A percentile compares a stretch with the other conserved stretches of the same genome.
Evolutionary conservation across 768 basidiomycete genomes (phyloP).

Genomic region (Phanerodontia chrysosporium): DNA sequence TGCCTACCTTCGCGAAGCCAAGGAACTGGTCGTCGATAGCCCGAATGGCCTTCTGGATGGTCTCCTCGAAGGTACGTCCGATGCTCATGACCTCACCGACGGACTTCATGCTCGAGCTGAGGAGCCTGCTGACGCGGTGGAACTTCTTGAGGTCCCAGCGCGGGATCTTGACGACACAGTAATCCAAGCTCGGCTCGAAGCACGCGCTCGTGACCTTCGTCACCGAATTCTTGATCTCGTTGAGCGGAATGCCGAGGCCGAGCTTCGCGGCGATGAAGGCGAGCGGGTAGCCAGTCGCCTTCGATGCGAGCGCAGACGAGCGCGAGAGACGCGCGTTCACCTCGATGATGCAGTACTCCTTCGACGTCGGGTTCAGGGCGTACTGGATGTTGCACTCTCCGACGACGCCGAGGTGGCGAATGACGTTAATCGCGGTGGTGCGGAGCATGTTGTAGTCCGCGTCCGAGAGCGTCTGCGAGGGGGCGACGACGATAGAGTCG

Average conservation of each 20-base stretch:
- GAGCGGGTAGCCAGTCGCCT: conserved; percentile 96
- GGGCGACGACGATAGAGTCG: conserved; percentile 97
- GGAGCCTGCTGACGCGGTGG: conserved; percentile 81
- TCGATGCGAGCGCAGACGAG: conserved; percentile 96
- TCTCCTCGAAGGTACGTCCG: conserved; percentile 97
- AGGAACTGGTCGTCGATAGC: conserved; percentile 94
- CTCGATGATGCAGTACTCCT: conserved; percentile 99
- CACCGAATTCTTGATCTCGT: conserved; percentile 97
- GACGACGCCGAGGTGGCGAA: conserved; percentile 95
- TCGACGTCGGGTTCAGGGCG: conserved; percentile 90
- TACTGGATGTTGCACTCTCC: conserved; percentile 99
- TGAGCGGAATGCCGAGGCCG: conserved; percentile 93
- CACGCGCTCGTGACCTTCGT: conserved; percentile 96
- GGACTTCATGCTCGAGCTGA: conserved; percentile 98
- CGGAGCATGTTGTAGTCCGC: conserved; percentile 99
- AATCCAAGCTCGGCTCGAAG: conserved; percentile 97
- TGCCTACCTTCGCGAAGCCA: conserved; percentile 79
- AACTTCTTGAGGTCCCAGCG: conserved; percentile 99
- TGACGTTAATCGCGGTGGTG: conserved; percentile 96
- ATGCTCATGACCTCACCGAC: conserved; percentile 99
- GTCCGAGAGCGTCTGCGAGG: conserved; percentile 97
- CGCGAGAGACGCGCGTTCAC: conserved; percentile 97
- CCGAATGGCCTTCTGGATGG: conserved; percentile 95
- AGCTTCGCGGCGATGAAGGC: conserved; percentile 99
- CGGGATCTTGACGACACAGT: conserved; percentile 97